Evolutionary conservation across 495 filamentous ascomycete species (phyloP), one percentile per base, ranked within the genome.

Genomic region (Podospora didyma): DNA sequence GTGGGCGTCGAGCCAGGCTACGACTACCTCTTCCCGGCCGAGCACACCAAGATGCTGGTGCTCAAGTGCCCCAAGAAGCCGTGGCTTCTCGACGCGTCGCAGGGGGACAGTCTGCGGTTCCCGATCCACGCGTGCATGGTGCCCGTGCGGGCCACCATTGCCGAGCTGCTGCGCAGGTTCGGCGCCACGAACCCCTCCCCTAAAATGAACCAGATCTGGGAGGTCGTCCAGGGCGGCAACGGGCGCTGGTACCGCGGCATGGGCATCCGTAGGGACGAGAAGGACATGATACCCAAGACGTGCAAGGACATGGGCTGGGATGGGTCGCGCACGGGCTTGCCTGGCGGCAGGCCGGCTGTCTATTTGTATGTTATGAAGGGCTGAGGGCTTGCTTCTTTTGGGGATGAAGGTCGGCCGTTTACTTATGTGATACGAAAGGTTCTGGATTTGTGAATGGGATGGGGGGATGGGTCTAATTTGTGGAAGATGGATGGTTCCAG

Each of bases 11-110:
- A 79, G 57, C 76, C 76, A 0, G 77, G 76, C 3, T 80, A 75
- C 64, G 75, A 80, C 64, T 82, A 79, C 62, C 69, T 78, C 49
- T 81, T 80, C 62, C 73, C 73, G 0, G 49, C 58, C 6, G 70
- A 79, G 44, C 73, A 80, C 64, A 73, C 70, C 19, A 76, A 75
- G 48, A 69, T 80, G n/a, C 70, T 78, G 48, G 68, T 79, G 22
- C 65, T 81, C 62, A 76, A 74, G 58, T 66, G 59, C 14, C 39
- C 39, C 23, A 60, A 60, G 2, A 69, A 74, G 7, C 79, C 79
- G 0, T 82, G 79, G 79, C 61, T 72, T 51, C 62, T 69, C 5
- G 60, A 57, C 0, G 9, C 4, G 3, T 53, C 62, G 26, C 65
- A 56, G 28, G 34, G 51, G 4, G 51, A 60, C 24, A 59, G 53